Evolutionary conservation across 208 protist genomes (phyloP).

Genomic region (Leishmania arabica): DNA sequence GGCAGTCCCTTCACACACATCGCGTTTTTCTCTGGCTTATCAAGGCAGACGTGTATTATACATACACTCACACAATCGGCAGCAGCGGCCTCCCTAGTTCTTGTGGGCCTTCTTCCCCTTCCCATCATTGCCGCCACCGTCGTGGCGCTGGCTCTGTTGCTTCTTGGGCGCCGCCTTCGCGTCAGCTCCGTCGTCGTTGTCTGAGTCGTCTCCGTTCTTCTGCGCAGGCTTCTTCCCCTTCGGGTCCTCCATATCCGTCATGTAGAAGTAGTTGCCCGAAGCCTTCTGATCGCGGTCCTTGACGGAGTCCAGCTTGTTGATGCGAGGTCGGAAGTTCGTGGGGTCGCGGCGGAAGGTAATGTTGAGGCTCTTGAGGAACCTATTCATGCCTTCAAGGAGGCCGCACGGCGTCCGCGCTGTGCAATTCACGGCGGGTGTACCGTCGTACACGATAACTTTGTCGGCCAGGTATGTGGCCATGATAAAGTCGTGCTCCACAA

Average conservation of each 20-base stretch:
- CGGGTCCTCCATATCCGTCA: constrained; percentile 70
- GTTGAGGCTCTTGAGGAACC: constrained; percentile 97
- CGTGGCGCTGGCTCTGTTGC: constrained; percentile 20
- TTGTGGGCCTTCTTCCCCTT: constrained; percentile 40
- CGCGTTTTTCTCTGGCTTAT: background rate
- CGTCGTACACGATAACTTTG: constrained; percentile 99
- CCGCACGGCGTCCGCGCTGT: constrained; percentile 90
- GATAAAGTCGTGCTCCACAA: constrained; percentile 99
- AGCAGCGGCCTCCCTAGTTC: constrained; percentile 29
- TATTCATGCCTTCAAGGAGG: constrained; percentile 96
- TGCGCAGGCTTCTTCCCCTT: constrained; percentile 44
- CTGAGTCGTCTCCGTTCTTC: constrained; percentile 43
- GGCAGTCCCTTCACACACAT: constrained; percentile 6
- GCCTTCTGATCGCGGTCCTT: constrained; percentile 99
- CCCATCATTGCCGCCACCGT: constrained; percentile 35
- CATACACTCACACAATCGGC: background rate
- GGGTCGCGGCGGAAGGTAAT: constrained; percentile 99
- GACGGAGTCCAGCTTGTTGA: constrained; percentile 99
- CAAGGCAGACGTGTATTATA: background rate
- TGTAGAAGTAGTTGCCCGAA: constrained; percentile 99
- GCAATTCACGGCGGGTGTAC: constrained; percentile 95
- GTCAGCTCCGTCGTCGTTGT: constrained; percentile 92
- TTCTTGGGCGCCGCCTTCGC: constrained; percentile 22
- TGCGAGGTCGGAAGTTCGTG: constrained; percentile 98
- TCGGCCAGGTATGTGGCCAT: constrained; percentile 99